Conservation (phyloP, 345 rosid genomes). For the Iberis pinnata region DNA sequence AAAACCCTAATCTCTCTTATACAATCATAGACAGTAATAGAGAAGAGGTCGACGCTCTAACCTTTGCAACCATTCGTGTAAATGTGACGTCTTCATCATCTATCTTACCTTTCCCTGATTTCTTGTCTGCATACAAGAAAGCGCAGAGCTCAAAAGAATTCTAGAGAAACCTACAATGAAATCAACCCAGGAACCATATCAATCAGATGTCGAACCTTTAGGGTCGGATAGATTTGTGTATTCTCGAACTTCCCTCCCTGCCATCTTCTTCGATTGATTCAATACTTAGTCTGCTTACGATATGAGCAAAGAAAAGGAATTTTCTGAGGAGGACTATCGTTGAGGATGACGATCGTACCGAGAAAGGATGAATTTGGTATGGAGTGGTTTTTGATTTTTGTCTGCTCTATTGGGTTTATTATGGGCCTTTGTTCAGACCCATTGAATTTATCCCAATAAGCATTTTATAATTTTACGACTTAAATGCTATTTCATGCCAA, state of each 20-base stretch:
- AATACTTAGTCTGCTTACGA: neutral
- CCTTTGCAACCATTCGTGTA: constrained; percentile 99
- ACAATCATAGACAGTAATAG: neutral
- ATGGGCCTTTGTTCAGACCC: no score
- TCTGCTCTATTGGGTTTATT: no score
- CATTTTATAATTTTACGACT: no score
- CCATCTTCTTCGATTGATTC: constrained; percentile 38
- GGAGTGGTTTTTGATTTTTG: no score
- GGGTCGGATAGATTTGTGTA: constrained; percentile 95
- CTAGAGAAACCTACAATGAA: neutral
- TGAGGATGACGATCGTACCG: no score
- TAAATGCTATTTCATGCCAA: no score
- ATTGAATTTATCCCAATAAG: no score
- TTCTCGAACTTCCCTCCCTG: constrained; percentile 95
- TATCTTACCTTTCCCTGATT: constrained; percentile 76
- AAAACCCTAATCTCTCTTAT: neutral
- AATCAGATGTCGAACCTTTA: constrained; percentile 44
- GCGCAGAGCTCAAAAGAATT: neutral
- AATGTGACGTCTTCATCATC: constrained; percentile 95
- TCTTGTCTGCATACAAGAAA: constrained; percentile 53
- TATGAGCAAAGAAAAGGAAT: neutral
- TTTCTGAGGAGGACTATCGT: constrained; percentile 1
- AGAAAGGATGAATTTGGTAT: no score
- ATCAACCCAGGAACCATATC: no score
- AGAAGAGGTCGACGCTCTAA: constrained; percentile 71